A percentile compares a stretch with the other conserved stretches of the same genome.
These are phyloP conservation scores for Trichothecium sympodiale DNA, from an alignment of 2,329 filamentous ascomycete species.

Conservation along the genomic window DNA sequence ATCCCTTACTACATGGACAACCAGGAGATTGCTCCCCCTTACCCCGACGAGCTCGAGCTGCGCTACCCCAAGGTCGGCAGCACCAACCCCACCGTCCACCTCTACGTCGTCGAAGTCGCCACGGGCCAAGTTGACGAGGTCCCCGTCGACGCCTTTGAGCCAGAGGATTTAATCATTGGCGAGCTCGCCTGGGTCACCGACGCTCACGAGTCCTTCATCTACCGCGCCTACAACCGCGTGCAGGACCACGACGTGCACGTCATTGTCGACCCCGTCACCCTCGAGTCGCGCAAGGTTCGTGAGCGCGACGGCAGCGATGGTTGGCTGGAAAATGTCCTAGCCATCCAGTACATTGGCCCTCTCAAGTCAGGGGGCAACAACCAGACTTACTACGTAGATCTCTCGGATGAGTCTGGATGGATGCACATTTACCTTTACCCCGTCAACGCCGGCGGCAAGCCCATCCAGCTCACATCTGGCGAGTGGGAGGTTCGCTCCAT, in stretches of 20 bases:
- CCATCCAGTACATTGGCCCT: slow-evolving; percentile 43
- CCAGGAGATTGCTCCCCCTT: slow-evolving; percentile 43
- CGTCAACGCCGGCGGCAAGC: slow-evolving; percentile 34
- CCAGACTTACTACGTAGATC: slow-evolving; percentile 49
- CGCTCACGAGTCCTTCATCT: slow-evolving; percentile 47
- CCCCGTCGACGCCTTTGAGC: slow-evolving; percentile 43
- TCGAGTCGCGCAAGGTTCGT: slow-evolving; percentile 35
- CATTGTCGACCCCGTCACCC: slow-evolving; percentile 40
- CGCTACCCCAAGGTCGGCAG: slow-evolving; percentile 60
- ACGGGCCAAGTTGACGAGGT: slow-evolving; percentile 32
- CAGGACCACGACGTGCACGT: slow-evolving; percentile 55
- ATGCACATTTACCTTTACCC: slow-evolving; percentile 58
- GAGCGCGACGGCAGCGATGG: slow-evolving; percentile 48
- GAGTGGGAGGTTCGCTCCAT: slow-evolving; percentile 55
- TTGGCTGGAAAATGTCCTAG: slow-evolving; percentile 50
- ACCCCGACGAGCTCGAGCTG: slow-evolving; percentile 51
- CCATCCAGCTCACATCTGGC: slow-evolving; percentile 49
- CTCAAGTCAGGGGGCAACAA: slow-evolving; percentile 23
- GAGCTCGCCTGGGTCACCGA: slow-evolving; percentile 59
- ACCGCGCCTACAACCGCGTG: slow-evolving; percentile 57
- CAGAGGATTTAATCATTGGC: slow-evolving; percentile 48
- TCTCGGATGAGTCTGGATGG: slow-evolving; percentile 57
- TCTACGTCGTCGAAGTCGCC: slow-evolving; percentile 45
- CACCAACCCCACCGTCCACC: slow-evolving; percentile 52
- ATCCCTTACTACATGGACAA: slow-evolving; percentile 57